These are phyloP conservation scores for Podospora conica DNA, from an alignment of 495 filamentous ascomycete genomes.

Conservation along the genomic window DNA sequence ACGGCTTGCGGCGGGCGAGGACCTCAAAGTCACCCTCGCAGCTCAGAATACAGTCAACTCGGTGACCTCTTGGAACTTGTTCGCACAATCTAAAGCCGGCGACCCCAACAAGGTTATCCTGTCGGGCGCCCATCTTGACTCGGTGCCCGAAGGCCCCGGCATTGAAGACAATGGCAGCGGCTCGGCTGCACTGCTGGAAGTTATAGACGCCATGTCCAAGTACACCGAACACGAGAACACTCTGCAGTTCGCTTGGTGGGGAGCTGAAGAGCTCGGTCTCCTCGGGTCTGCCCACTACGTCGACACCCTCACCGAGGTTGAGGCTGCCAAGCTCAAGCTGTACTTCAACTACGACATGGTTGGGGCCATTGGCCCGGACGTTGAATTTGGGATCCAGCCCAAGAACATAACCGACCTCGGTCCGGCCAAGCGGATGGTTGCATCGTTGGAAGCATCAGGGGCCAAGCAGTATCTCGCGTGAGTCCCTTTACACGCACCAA, in stretches of 20 bases:
- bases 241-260: constrained; percentile 66
- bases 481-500: neutral
- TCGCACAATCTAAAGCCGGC: constrained; percentile 59
- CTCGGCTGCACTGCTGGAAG: constrained; percentile 44
- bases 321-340: constrained; percentile 51
- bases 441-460: constrained; percentile 27
- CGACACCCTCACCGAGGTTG: constrained; percentile 26
- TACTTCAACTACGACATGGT: constrained; percentile 82
- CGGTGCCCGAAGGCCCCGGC: constrained; percentile 55
- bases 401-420: constrained; percentile 36
- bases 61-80: constrained; percentile 54
- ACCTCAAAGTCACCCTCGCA: constrained; percentile 16
- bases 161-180: constrained; percentile 49
- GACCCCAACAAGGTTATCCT: constrained; percentile 58
- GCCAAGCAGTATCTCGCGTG: constrained; percentile 22
- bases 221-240: constrained; percentile 53
- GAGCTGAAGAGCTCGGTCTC: constrained; percentile 59
- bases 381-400: constrained; percentile 43
- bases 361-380: constrained; percentile 61
- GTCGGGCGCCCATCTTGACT: constrained; percentile 64
- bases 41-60: constrained; percentile 41
- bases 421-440: constrained; percentile 20
- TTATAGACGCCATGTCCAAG: constrained; percentile 56
- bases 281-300: constrained; percentile 59
- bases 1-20: constrained; percentile 32